A percentile compares a stretch with the other conserved stretches of the same genome.
Conservation (phyloP, 495 filamentous ascomycete species). For the Tuber melanosporum region DNA sequence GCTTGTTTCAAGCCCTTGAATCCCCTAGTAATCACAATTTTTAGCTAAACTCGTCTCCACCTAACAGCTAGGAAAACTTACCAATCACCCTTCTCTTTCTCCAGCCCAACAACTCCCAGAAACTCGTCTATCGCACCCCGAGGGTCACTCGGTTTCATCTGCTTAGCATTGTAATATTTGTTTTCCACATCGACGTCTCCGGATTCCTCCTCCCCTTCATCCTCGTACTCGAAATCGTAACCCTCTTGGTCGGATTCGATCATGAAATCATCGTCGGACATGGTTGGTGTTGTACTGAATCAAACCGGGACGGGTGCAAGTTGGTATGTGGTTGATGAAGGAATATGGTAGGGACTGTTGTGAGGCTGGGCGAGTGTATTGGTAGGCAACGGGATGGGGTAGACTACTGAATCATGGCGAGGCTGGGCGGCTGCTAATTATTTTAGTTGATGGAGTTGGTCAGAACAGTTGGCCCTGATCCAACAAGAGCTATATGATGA, state of each 20-base stretch:
- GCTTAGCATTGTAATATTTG: conserved; percentile 99
- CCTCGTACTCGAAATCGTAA: conserved; percentile 97
- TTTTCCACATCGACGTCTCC: conserved; percentile 95
- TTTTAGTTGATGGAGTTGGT: background rate
- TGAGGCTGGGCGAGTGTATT: background rate
- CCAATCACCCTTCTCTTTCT: conserved; percentile 92
- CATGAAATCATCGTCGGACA: conserved; percentile 99
- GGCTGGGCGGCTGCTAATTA: background rate
- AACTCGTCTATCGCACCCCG: conserved; percentile 90
- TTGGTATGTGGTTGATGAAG: background rate
- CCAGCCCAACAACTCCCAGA: conserved; percentile 71
- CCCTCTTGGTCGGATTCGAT: conserved; percentile 92
- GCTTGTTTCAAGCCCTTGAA: conserved; percentile 98
- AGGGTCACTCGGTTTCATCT: conserved; percentile 79
- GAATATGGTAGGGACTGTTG: background rate
- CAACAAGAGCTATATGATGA: background rate
- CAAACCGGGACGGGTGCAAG: background rate
- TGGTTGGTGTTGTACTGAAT: conserved; percentile 43
- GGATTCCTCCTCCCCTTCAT: conserved; percentile 78
- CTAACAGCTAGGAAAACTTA: conserved; percentile 39
- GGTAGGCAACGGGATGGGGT: background rate
- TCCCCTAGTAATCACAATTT: conserved; percentile 52
- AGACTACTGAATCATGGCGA: background rate
- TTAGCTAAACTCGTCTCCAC: conserved; percentile 29
- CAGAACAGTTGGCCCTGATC: background rate